phyloP scores from a whole-genome alignment of 192 early-diverging fungal species.

The Gaertneriomyces semiglobifer region DNA sequence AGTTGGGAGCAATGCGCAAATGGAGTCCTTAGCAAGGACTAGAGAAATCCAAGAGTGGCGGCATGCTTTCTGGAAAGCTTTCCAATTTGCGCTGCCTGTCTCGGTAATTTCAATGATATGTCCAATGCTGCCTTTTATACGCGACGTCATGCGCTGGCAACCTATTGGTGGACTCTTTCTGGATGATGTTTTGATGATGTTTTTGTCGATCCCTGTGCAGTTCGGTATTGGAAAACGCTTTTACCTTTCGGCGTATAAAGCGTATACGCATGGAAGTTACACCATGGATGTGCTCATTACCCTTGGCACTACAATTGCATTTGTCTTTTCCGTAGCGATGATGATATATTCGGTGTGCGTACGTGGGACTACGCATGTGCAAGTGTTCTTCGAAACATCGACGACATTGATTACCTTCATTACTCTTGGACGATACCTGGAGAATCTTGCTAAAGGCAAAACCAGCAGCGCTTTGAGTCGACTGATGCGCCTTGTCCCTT shows the following conservation, averaged over 20 bases:
- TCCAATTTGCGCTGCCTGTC: conserved; percentile 78
- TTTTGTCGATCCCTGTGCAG: conserved; percentile 89
- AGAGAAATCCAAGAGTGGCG: conserved; percentile 84
- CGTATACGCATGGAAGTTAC: conserved; percentile 74
- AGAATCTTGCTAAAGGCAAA: conserved; percentile 92
- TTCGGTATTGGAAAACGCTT: conserved; percentile 83
- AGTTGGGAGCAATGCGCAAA: conserved; percentile 65
- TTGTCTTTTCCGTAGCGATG: conserved; percentile 74
- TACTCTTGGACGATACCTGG: conserved; percentile 85
- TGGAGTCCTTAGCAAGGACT: conserved; percentile 83
- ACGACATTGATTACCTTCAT: conserved; percentile 92
- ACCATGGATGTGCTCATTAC: conserved; percentile 96
- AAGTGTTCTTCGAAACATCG: conserved; percentile 93
- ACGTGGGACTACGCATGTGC: conserved; percentile 44
- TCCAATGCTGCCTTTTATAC: conserved; percentile 42
- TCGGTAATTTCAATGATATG: conserved; percentile 75
- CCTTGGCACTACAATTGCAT: conserved; percentile 82
- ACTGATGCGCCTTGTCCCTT: conserved; percentile 81
- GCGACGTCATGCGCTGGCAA: conserved; percentile 23
- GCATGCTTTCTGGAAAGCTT: conserved; percentile 57
- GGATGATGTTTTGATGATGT: conserved; percentile 61
- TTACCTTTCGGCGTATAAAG: conserved; percentile 72
- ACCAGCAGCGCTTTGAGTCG: conserved; percentile 85
- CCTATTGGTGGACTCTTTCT: conserved; percentile 64
- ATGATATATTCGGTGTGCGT: conserved; percentile 54